A percentile compares a stretch with the other conserved stretches of the same genome.
Conservation (phyloP, 345 rosid genomes). For the Litchi chinensis region DNA sequence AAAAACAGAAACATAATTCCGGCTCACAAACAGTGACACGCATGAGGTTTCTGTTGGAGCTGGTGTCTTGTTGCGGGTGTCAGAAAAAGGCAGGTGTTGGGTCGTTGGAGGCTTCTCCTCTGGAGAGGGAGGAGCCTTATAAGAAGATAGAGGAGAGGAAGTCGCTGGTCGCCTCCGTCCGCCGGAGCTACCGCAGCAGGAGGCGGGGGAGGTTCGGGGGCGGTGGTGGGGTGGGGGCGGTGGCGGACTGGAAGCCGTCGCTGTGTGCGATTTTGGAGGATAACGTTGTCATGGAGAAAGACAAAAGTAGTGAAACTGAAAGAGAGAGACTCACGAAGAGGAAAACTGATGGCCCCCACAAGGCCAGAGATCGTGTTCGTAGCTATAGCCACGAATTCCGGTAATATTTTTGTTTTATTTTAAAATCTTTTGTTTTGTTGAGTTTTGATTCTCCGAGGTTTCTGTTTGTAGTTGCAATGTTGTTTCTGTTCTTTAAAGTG, state of each 20-base stretch:
- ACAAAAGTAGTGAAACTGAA: slow-evolving; percentile 15
- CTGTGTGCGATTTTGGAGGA: slow-evolving; percentile 63
- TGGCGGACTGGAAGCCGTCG: slow-evolving; percentile 60
- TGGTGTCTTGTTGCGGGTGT: slow-evolving; percentile 49
- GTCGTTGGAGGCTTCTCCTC: neutral
- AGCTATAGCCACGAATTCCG: slow-evolving; percentile 38
- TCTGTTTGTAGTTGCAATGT: neutral
- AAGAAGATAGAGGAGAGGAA: slow-evolving; percentile 28
- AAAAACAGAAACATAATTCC: neutral
- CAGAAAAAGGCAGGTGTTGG: slow-evolving; percentile 6
- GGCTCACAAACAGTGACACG: neutral
- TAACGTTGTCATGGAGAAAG: slow-evolving; percentile 29
- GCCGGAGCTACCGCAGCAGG: slow-evolving; percentile 18
- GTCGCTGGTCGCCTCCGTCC: slow-evolving; percentile 21
- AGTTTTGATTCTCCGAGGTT: neutral
- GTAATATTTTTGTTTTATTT: slow-evolving; percentile 20
- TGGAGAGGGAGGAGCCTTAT: neutral
- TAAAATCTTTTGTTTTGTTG: neutral
- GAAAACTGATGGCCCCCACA: slow-evolving; percentile 30
- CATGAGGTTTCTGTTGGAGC: slow-evolving; percentile 58
- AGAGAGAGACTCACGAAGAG: slow-evolving; percentile 27
- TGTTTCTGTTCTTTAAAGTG: neutral
- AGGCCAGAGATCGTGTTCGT: slow-evolving; percentile 33
- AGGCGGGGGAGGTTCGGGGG: slow-evolving; percentile 31
- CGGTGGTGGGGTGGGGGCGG: slow-evolving; percentile 18